phyloP scores from a whole-genome alignment of 129 eudicot genomes.

The Escallonia herrerae region DNA sequence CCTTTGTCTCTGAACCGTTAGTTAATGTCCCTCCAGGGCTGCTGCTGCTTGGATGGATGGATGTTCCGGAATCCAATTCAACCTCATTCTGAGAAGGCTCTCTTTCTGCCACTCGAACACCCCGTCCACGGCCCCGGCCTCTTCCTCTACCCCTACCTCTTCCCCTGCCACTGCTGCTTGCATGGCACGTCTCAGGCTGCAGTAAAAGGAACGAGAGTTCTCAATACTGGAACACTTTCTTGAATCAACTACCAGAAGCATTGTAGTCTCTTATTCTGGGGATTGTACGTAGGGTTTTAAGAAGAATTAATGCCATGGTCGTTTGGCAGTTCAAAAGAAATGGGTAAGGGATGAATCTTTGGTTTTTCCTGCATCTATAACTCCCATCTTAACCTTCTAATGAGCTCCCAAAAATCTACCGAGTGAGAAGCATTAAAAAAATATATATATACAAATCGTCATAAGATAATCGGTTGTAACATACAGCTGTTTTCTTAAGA shows the following conservation, averaged over 20 bases:
- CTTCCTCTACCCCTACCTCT: slow-evolving; percentile 91
- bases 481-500: too few species aligned
- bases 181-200: slow-evolving; percentile 52
- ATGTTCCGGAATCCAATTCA: slow-evolving; percentile 30
- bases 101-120: slow-evolving; percentile 36
- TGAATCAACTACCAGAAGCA: neutral
- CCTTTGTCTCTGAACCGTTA: slow-evolving; percentile 14
- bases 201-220: slow-evolving; percentile 5
- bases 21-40: slow-evolving; percentile 18
- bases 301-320: neutral
- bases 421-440: too few species aligned
- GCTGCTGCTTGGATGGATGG: slow-evolving; percentile 18
- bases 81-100: slow-evolving; percentile 39
- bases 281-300: neutral
- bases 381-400: too few species aligned
- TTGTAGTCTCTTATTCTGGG: too few species aligned
- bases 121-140: slow-evolving; percentile 58
- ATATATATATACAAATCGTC: too few species aligned
- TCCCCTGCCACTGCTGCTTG: slow-evolving; percentile 72
- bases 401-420: too few species aligned
- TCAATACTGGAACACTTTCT: neutral
- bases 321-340: neutral
- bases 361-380: too few species aligned
- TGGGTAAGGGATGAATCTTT: too few species aligned
- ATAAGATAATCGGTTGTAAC: too few species aligned